A percentile compares a stretch with the other conserved stretches of the same genome.
Evolutionary conservation across 306 rosid genomes (phyloP).

Genomic region (Inga leiocalycina): DNA sequence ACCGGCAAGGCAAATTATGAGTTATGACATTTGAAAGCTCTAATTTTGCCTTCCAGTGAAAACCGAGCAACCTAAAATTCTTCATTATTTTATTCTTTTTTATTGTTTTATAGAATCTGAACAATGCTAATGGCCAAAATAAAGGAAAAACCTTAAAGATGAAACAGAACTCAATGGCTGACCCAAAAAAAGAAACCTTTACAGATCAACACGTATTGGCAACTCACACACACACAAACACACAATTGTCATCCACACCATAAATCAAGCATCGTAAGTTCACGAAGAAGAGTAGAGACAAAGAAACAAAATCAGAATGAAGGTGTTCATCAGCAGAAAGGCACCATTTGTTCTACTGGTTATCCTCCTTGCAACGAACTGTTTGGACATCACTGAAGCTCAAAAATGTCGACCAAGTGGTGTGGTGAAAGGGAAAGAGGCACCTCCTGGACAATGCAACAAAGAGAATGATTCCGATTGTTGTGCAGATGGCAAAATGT

Average conservation of each 20-base stretch:
- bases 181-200: not conserved
- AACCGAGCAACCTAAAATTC: not conserved
- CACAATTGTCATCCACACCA: too few species aligned
- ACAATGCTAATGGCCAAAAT: not conserved
- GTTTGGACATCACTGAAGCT: not conserved
- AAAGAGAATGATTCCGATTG: conserved; percentile 25
- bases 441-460: conserved; percentile 33
- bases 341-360: not conserved
- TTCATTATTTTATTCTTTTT: not conserved
- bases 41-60: not conserved
- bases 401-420: not conserved
- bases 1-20: not conserved
- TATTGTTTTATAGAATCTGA: not conserved
- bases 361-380: not conserved
- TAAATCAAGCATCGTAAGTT: not conserved
- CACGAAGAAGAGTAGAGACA: not conserved
- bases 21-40: not conserved
- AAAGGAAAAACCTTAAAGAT: not conserved
- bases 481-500: conserved; percentile 15
- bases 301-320: not conserved
- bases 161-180: not conserved
- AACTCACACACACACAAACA: too few species aligned
- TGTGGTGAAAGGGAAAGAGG: not conserved
- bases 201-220: too few species aligned
- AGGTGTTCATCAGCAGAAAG: not conserved